A percentile compares a stretch with the other conserved stretches of the same genome.
phyloP scores from a whole-genome alignment of 1,139 yeast species.

The Hansenula lynferdii region DNA sequence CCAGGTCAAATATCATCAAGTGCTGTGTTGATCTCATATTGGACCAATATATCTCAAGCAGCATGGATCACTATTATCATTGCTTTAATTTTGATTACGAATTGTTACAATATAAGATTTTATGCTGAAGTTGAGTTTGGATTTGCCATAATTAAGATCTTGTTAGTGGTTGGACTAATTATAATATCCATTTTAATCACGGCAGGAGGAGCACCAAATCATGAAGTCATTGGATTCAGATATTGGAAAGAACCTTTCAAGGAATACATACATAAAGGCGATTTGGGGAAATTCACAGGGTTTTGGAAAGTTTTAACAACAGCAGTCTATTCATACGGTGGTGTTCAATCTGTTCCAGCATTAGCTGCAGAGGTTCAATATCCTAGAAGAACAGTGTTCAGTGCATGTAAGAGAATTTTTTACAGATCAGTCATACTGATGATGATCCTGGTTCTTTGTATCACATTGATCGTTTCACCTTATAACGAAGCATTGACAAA shows the following conservation, averaged over 20 bases:
- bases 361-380: constrained; percentile 40
- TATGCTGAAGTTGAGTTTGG: constrained; percentile 44
- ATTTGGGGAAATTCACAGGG: constrained; percentile 41
- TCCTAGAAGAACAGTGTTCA: constrained; percentile 39
- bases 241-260: constrained; percentile 56
- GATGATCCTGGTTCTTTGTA: constrained; percentile 34
- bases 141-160: constrained; percentile 41
- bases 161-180: constrained; percentile 41
- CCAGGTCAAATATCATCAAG: constrained; percentile 74
- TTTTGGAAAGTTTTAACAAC: constrained; percentile 31
- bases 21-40: constrained; percentile 46
- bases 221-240: constrained; percentile 47
- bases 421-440: constrained; percentile 28
- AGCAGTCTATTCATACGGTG: constrained; percentile 33
- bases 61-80: constrained; percentile 44
- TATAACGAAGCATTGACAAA: constrained; percentile 32
- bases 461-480: constrained; percentile 39
- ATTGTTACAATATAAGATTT: constrained; percentile 39
- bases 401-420: constrained; percentile 34
- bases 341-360: constrained; percentile 35
- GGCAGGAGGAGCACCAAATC: constrained; percentile 52
- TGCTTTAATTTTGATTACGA: constrained; percentile 32
- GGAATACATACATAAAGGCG: constrained; percentile 40
- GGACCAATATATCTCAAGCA: constrained; percentile 38
- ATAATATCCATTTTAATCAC: constrained; percentile 43